Conservation (phyloP, 2,329 filamentous ascomycete genomes). For the Zymoseptoria brevis region DNA sequence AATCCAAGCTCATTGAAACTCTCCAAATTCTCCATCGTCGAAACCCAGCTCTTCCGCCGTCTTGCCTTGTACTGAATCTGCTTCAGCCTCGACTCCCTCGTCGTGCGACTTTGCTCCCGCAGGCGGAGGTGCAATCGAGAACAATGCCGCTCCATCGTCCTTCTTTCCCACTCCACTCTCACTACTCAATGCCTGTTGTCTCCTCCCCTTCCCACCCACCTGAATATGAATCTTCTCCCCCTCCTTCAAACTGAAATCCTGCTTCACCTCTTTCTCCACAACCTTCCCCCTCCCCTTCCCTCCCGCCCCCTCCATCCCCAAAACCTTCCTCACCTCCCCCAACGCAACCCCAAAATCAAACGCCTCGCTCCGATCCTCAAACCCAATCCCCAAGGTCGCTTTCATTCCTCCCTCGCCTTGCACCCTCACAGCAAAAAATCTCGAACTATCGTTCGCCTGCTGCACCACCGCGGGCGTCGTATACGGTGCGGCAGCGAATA, state of each 20-base stretch:
- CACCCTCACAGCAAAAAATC: conserved; percentile 79
- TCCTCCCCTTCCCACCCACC: conserved; percentile 53
- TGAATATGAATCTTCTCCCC: conserved; percentile 83
- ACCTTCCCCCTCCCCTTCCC: conserved; percentile 36
- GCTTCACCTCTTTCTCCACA: conserved; percentile 47
- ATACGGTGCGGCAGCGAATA: conserved; percentile 82
- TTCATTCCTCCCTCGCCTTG: conserved; percentile 67
- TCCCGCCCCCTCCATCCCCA: conserved; percentile 53
- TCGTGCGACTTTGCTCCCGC: conserved; percentile 31
- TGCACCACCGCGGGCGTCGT: conserved; percentile 59
- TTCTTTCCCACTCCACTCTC: conserved; percentile 32
- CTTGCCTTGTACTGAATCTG: conserved; percentile 36
- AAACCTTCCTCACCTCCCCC: conserved; percentile 65
- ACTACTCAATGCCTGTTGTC: conserved; percentile 26
- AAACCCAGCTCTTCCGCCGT: conserved; percentile 61
- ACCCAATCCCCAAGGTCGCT: conserved; percentile 74
- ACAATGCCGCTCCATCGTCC: conserved; percentile 44
- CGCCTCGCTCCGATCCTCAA: conserved; percentile 76
- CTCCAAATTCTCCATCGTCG: conserved; percentile 81
- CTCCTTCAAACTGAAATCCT: conserved; percentile 79
- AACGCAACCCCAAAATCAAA: conserved; percentile 78
- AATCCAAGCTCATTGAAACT: conserved; percentile 52
- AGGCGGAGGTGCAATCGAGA: conserved; percentile 68
- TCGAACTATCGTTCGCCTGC: conserved; percentile 66
- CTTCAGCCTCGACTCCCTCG: conserved; percentile 5